Base-by-base conservation (phyloP, 2,329 filamentous ascomycete species). In the Exophiala oligosperma region DNA sequence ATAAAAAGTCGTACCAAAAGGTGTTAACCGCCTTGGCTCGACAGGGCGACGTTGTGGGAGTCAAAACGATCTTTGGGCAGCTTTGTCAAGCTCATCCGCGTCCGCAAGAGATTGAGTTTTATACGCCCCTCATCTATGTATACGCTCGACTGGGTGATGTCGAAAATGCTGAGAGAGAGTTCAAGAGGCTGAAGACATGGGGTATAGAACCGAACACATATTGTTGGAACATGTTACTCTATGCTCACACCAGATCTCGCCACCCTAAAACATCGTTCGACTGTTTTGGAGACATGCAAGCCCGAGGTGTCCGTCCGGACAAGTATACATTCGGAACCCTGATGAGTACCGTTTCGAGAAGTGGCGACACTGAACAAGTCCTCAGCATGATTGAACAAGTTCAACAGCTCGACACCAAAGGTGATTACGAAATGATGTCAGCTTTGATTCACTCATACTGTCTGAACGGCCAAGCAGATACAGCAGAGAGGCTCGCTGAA, bases 221-320 rank as follows among this genome's bases (percentile, higher is more conserved):
- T 37, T 84, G 82, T 62, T 96, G 89, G 87, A 96, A 96, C 68
- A 85, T 87, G 23, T 73, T 96, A 28, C 77, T 97, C 47, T 84
- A 87, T 67, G 87, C 88, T 2, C 83, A 92, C 72, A 80, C 81
- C 17, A 85, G 84, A 64, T 81, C 82, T 0, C 80, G 84, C 49
- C 85, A 94, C 68, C 81, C 90, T 44, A 77, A 84, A n/a, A 83
- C 84, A 4, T 88, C 87, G 11, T 75, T 90, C 56, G 70, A 77
- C 5, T 79, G 81, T 49, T 92, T 95, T 66, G 79, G 85, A 17
- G 74, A 80, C 8, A 80, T 94, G 70, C 58, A 82, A 2, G 62
- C 79, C 65, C 66, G 71, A 61, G 67, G 75, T 60, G 32, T 84
- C 2, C 67, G 72, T 23, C 87, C 89, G 0, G 83, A 90, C 70